These are phyloP conservation scores for Papiliotrema terrestris DNA, from an alignment of 1,284 basidiomycete genomes.

Conservation along the genomic window DNA sequence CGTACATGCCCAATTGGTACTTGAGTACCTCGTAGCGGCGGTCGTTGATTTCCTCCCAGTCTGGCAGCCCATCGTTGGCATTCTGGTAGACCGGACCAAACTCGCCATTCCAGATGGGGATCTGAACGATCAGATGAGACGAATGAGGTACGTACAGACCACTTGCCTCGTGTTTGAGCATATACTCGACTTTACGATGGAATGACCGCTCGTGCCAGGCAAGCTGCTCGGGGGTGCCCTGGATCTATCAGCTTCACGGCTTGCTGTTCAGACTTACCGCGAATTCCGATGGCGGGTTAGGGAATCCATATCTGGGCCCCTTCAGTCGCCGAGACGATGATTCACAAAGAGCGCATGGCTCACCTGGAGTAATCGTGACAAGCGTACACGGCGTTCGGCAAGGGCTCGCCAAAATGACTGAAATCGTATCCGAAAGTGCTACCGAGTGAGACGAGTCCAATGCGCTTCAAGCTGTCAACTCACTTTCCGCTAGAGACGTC, in stretches of 20 bases:
- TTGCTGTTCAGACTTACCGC: constrained; percentile 52
- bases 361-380: constrained; percentile 66
- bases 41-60: constrained; percentile 62
- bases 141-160: too few species aligned
- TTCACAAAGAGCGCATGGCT: not conserved
- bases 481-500: constrained; percentile 1
- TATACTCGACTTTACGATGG: constrained; percentile 56
- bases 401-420: constrained; percentile 59
- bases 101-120: constrained; percentile 52
- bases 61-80: constrained; percentile 27
- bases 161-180: constrained; percentile 9
- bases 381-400: constrained; percentile 64
- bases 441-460: not conserved
- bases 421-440: constrained; percentile 75
- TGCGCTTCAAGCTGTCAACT: not conserved
- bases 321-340: not conserved
- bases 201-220: constrained; percentile 46
- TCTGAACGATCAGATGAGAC: too few species aligned
- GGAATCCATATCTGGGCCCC: constrained; percentile 56
- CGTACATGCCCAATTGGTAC: constrained; percentile 70
- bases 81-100: constrained; percentile 52
- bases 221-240: constrained; percentile 59
- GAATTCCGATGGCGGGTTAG: constrained; percentile 55
- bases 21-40: constrained; percentile 62
- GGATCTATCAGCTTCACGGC: constrained; percentile 45